Evolutionary conservation across 2,329 filamentous ascomycete species (phyloP), one percentile per base, ranked within the genome.

Genomic region (Neurospora crassa): DNA sequence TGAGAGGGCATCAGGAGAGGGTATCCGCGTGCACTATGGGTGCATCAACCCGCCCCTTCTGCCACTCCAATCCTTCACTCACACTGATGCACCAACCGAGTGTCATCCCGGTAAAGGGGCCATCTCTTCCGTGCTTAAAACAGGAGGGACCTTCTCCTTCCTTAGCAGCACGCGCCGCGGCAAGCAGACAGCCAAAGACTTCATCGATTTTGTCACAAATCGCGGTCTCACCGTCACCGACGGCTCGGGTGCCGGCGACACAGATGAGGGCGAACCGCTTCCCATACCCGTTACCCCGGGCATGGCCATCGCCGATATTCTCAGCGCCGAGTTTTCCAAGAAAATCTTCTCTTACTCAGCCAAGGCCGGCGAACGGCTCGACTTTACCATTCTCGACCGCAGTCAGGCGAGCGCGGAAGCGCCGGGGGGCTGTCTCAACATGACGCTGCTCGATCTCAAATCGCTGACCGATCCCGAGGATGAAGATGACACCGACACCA

Each of bases 11-110:
- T 41, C n/a, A 5, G 53, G 72, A 5, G 74, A 75, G 67, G 74
- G 73, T 43, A 74, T 75, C 40, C 73, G 74, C 40, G 71, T 75
- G 5, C 74, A 75, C 59, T 73, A 73, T 47, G 74, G 47, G 3
- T 75, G 74, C 69, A 72, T 75, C 70, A 72, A 70, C 69, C 70
- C 68, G 5, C 14, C 29, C 1, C 7, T 20, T 37, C 53, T 63
- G 53, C 53, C 53, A 8, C 43, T 20, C 34, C 16, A 40, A 24
- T 14, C n/a, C 40, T 12, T 20, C 2, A 24, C 24, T 16, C n/a
- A 37, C 3, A 8, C 34, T 1, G 20, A 67, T 10, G 40, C 12
- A 18, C 70, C 70, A 70, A 29, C 43, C 3, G 69, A 70, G 40
- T 75, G 74, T 37, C 67, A 63, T 2, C 71, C 71, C 1, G 70